Percentiles rank a stretch among this genome's conserved stretches.
Evolutionary conservation across 306 rosid species (phyloP).

Genomic region (Cercis canadensis): DNA sequence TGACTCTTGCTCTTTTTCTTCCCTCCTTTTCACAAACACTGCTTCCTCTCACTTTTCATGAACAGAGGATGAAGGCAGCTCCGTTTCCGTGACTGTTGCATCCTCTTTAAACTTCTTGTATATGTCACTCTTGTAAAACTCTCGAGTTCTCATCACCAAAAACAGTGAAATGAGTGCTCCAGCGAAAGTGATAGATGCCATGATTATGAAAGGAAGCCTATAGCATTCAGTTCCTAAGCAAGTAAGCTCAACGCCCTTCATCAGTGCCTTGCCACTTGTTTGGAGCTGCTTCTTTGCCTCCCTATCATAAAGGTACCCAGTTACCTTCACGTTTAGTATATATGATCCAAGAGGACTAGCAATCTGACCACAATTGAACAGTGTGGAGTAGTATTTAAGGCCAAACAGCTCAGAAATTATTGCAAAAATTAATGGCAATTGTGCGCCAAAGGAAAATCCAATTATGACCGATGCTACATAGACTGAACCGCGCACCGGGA

Average conservation of each 20-base stretch:
- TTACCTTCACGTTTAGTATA: slow-evolving; percentile 51
- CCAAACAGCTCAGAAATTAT: slow-evolving; percentile 66
- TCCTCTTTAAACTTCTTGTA: slow-evolving; percentile 48
- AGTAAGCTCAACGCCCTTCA: slow-evolving; percentile 43
- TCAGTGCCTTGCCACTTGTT: slow-evolving; percentile 26
- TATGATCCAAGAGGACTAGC: slow-evolving; percentile 60
- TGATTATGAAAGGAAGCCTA: slow-evolving; percentile 37
- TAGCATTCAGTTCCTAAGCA: slow-evolving; percentile 45
- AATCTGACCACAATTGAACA: slow-evolving; percentile 57
- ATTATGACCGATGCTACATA: slow-evolving; percentile 52
- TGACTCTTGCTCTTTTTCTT: no score
- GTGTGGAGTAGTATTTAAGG: slow-evolving; percentile 52
- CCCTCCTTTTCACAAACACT: no score
- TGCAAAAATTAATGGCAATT: slow-evolving; percentile 52
- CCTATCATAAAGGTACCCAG: slow-evolving; percentile 47
- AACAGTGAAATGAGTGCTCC: slow-evolving; percentile 45
- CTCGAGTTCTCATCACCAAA: slow-evolving; percentile 44
- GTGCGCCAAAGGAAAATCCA: slow-evolving; percentile 61
- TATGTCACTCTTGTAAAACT: slow-evolving; percentile 43
- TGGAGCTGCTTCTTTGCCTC: slow-evolving; percentile 47
- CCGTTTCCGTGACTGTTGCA: not conserved
- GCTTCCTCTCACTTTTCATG: not conserved
- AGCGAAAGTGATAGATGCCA: slow-evolving; percentile 46
- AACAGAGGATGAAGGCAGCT: not conserved
- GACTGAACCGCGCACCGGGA: slow-evolving; percentile 50